A percentile compares a stretch with the other conserved stretches of the same genome.
Conservation (phyloP, 129 eudicot species). For the Tanacetum coccineum region DNA sequence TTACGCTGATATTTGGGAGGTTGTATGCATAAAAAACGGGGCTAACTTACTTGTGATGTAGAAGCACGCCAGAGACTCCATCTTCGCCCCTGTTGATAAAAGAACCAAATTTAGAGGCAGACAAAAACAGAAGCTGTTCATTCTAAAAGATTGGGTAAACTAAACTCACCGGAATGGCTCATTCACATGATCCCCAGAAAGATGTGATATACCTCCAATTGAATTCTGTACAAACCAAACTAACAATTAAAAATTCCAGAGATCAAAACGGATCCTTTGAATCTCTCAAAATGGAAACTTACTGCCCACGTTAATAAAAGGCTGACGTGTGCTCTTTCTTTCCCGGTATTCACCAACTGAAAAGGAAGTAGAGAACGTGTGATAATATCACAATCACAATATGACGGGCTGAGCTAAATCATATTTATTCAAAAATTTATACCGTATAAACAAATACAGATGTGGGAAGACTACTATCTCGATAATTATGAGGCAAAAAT, state of each 20-base stretch:
- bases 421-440: slow-evolving; percentile 21
- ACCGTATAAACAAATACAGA: slow-evolving; percentile 95
- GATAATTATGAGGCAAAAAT: slow-evolving; percentile 91
- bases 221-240: slow-evolving; percentile 59
- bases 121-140: background rate
- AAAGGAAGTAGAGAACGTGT: slow-evolving; percentile 18
- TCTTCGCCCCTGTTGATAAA: slow-evolving; percentile 63
- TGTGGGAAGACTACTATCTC: slow-evolving; percentile 93
- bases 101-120: background rate
- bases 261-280: background rate
- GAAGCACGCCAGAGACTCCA: slow-evolving; percentile 95
- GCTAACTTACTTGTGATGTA: slow-evolving; percentile 84
- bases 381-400: slow-evolving; percentile 20
- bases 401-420: background rate
- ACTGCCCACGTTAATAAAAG: slow-evolving; percentile 96
- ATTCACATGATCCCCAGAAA: slow-evolving; percentile 93
- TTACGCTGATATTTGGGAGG: background rate
- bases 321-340: slow-evolving; percentile 98
- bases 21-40: background rate
- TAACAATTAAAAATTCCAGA: slow-evolving; percentile 9
- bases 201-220: slow-evolving; percentile 89
- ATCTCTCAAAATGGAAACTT: slow-evolving; percentile 29
- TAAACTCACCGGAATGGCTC: slow-evolving; percentile 80
- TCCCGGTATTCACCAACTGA: slow-evolving; percentile 94
- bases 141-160: background rate